Conservation (phyloP, 345 rosid species). For the Brassica carinata region DNA sequence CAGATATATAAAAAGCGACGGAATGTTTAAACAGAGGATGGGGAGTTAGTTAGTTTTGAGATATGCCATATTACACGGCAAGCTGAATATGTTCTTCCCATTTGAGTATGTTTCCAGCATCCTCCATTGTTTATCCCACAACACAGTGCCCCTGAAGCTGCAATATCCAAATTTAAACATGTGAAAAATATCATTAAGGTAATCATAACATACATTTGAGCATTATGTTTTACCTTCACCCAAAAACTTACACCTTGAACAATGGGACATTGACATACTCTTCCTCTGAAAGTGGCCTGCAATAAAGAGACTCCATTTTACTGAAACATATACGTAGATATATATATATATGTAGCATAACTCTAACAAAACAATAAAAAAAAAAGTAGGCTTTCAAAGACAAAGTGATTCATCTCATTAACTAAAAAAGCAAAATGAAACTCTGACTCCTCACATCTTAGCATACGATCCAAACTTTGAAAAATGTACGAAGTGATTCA, state of each 20-base stretch:
- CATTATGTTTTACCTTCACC: constrained; percentile 64
- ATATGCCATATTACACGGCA: constrained; percentile 52
- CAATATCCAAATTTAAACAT: neutral
- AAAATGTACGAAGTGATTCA: too few relatives aligned
- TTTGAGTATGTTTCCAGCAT: constrained; percentile 71
- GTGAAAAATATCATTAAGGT: constrained; percentile 6
- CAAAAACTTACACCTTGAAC: constrained; percentile 77
- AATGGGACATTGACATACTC: constrained; percentile 89
- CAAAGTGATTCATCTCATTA: too few relatives aligned
- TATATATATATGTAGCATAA: neutral
- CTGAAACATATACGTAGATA: neutral
- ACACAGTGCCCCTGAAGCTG: constrained; percentile 73
- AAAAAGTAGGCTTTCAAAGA: too few relatives aligned
- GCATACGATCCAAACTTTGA: too few relatives aligned
- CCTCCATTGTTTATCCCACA: constrained; percentile 83
- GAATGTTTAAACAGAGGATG: neutral
- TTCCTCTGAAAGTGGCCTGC: constrained; percentile 93
- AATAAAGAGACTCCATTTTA: neutral
- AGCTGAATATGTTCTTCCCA: constrained; percentile 73
- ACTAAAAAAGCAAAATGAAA: too few relatives aligned
- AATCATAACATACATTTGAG: neutral
- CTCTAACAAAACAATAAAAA: neutral
- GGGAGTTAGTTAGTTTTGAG: neutral
- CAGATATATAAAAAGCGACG: neutral
- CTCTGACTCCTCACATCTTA: too few relatives aligned